A percentile compares a stretch with the other conserved stretches of the same genome.
phyloP scores from a whole-genome alignment of 2,329 filamentous ascomycete genomes.

The Endothia cerciana region DNA sequence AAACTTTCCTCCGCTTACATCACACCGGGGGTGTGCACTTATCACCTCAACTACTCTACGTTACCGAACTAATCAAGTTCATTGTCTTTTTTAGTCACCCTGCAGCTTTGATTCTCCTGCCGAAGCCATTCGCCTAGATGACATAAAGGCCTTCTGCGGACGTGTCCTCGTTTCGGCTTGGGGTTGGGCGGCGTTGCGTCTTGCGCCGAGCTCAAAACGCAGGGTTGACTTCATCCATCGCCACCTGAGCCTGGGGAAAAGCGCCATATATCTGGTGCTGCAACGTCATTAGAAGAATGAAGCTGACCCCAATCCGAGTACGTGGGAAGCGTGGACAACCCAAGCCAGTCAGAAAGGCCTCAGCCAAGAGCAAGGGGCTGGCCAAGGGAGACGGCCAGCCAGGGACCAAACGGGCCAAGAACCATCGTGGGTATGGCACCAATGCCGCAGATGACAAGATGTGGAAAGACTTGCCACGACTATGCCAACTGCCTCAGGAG shows the following conservation, averaged over 20 bases:
- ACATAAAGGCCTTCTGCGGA: no score
- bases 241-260: not conserved
- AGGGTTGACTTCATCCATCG: not conserved
- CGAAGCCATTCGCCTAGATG: no score
- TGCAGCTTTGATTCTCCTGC: no score
- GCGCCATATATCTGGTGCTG: no score
- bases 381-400: constrained; percentile 4
- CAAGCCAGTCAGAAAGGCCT: constrained; percentile 23
- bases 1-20: not conserved
- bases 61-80: no score
- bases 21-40: not conserved
- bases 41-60: no score
- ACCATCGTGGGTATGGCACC: constrained; percentile 13
- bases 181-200: no score
- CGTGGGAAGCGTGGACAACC: constrained; percentile 49
- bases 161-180: no score
- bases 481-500: constrained; percentile 52
- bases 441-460: constrained; percentile 20
- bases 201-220: no score
- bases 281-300: constrained; percentile 39
- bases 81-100: no score
- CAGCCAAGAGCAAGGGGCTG: constrained; percentile 28
- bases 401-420: constrained; percentile 25
- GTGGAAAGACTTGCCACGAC: constrained; percentile 33
- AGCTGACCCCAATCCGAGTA: constrained; percentile 53